Conservation (phyloP, 495 filamentous ascomycete genomes). For the Lasiosphaeriaceae sp. region DNA sequence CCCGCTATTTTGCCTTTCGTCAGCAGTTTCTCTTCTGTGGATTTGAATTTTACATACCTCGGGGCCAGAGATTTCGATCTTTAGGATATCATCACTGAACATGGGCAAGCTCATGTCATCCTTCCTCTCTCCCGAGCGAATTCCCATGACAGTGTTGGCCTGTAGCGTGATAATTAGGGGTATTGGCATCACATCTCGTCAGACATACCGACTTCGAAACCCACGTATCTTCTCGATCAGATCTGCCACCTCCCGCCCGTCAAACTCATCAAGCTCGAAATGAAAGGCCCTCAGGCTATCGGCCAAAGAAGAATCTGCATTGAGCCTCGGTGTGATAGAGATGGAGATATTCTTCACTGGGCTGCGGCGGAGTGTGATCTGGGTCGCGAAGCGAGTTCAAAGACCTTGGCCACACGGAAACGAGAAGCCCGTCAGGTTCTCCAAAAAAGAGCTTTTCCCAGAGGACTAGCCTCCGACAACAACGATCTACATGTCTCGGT, state of each 20-base stretch:
- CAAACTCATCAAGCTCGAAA: conserved; percentile 18
- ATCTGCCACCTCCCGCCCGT: conserved; percentile 17
- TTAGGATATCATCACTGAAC: conserved; percentile 57
- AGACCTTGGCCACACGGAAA: conserved; percentile 51
- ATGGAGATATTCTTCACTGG: conserved; percentile 28
- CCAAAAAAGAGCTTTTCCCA: conserved; percentile 51
- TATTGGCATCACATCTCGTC: neutral
- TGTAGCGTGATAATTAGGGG: neutral
- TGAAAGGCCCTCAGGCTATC: conserved; percentile 14
- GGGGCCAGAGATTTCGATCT: conserved; percentile 56
- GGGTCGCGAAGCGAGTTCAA: conserved; percentile 56
- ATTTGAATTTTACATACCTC: too few relatives aligned
- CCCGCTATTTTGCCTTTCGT: neutral
- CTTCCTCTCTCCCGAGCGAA: conserved; percentile 21
- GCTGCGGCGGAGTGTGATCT: conserved; percentile 52
- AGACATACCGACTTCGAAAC: neutral
- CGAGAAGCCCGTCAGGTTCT: conserved; percentile 48
- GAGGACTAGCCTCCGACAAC: conserved; percentile 50
- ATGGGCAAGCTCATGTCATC: conserved; percentile 24
- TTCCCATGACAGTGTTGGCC: conserved; percentile 45
- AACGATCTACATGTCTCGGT: conserved; percentile 21
- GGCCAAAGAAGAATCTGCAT: conserved; percentile 6
- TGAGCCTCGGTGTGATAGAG: conserved; percentile 41
- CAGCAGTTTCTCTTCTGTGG: too few relatives aligned
- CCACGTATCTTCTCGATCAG: conserved; percentile 22